Evolutionary conservation across 139 green algal genomes (phyloP).

Genomic region (Closterium sp.): DNA sequence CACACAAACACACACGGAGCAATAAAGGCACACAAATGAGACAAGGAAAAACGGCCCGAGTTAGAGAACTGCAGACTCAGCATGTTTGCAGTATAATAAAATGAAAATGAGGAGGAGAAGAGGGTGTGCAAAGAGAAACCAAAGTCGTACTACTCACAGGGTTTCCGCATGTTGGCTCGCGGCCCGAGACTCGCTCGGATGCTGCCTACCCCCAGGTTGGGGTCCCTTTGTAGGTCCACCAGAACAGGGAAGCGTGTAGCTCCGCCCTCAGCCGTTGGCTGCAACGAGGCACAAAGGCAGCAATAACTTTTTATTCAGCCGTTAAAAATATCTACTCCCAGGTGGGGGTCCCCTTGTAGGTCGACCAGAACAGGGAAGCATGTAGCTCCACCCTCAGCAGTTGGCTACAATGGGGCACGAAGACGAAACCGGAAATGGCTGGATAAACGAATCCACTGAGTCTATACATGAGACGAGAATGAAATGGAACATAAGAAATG

Average conservation of each 20-base stretch:
- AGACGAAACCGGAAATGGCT: neutral
- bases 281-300: no score
- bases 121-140: neutral
- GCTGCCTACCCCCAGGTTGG: neutral
- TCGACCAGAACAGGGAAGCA: conserved; percentile 31
- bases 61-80: neutral
- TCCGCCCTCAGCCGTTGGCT: conserved; percentile 40
- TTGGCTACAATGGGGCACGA: conserved; percentile 10
- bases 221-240: conserved; percentile 13
- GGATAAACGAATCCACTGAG: neutral
- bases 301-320: no score
- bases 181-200: conserved; percentile 18
- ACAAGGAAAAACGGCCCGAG: no score
- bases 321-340: no score
- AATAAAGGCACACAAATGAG: neutral
- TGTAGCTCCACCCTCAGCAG: conserved; percentile 34
- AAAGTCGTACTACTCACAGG: neutral
- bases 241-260: conserved; percentile 37
- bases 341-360: neutral
- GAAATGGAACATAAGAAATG: no score
- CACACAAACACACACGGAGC: neutral
- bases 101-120: neutral
- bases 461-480: no score
- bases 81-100: no score
- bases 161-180: conserved; percentile 23